Evolutionary conservation across 2,329 filamentous ascomycete genomes (phyloP), one percentile per base, ranked within the genome.

Genomic region (Trichophyton rubrum): DNA sequence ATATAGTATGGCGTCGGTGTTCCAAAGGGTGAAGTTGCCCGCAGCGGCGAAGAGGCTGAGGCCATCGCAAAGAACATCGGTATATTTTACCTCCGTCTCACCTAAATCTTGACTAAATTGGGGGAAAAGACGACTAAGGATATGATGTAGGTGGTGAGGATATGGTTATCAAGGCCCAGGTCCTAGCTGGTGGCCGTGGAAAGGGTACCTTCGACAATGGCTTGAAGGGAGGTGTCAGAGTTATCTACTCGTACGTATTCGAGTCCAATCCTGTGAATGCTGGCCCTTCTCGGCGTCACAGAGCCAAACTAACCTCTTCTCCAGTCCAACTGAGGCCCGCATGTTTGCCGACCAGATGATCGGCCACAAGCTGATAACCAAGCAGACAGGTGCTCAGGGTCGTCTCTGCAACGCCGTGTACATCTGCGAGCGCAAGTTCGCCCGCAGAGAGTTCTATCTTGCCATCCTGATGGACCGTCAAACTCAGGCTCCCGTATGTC

Each of bases 281-380:
- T 38, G 7, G 38, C 49, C 41, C 35, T 11, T 35, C 41, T 38
- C 33, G 40, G 33, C 33, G 33, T 38, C 9, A 40, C 24, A 9
- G 33, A 9, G 11, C 56, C 64, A 67, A 58, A 66, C 59, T 38
- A 7, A n/a, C 17, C 17, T 11, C 24, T 38, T 11, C 9, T 24
- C 27, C 62, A 85, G 83, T 63, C 89, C 93, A 63, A 91, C 90
- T 70, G 84, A 86, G 82, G 93, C 93, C 73, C 88, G 90, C 82
- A 96, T 97, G 85, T 96, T 99, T 75, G 92, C 93, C 69, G 84
- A 92, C 69, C 91, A 99, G 82, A 99, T 99, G 93, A 97, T 99
- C 78, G 93, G 93, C 73, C 92, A 99, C 81, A 96, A 96, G 80
- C 90, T 99, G 78, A 85, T 99, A 79, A 99, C 93, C 77, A 99